A percentile compares a stretch with the other conserved stretches of the same genome.
phyloP scores from a whole-genome alignment of 495 filamentous ascomycete genomes.

The Melanomma pulvis-pyrius region DNA sequence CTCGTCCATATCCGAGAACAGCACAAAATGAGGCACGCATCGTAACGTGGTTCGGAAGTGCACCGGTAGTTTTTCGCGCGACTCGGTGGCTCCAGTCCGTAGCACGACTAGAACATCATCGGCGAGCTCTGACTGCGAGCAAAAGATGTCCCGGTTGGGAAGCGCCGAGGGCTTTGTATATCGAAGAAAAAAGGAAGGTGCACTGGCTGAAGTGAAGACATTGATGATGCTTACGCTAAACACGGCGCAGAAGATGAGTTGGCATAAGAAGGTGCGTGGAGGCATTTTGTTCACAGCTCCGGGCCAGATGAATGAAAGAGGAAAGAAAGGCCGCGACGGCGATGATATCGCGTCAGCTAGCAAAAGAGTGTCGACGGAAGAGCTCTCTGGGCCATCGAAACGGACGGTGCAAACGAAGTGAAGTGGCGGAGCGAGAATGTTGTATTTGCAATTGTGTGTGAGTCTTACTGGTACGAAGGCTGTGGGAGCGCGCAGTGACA shows the following conservation, averaged over 20 bases:
- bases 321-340: neutral
- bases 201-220: slow-evolving; percentile 16
- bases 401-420: slow-evolving; percentile 11
- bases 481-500: neutral
- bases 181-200: slow-evolving; percentile 31
- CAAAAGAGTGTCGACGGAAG: neutral
- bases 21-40: slow-evolving; percentile 37
- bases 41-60: slow-evolving; percentile 33
- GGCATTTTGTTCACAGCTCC: slow-evolving; percentile 19
- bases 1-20: slow-evolving; percentile 48
- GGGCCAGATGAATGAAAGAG: neutral
- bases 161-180: slow-evolving; percentile 20
- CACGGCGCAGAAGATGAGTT: slow-evolving; percentile 27
- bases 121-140: slow-evolving; percentile 27
- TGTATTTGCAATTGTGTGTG: neutral
- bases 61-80: slow-evolving; percentile 47
- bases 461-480: slow-evolving; percentile 9
- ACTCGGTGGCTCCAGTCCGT: slow-evolving; percentile 48
- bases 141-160: slow-evolving; percentile 4
- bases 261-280: slow-evolving; percentile 25
- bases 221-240: slow-evolving; percentile 31
- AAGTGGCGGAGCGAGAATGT: slow-evolving; percentile 2
- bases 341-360: neutral
- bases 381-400: slow-evolving; percentile 18
- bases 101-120: slow-evolving; percentile 43